phyloP scores from a whole-genome alignment of 176 grass and related monocot genomes.

The Musa schizocarpa region DNA sequence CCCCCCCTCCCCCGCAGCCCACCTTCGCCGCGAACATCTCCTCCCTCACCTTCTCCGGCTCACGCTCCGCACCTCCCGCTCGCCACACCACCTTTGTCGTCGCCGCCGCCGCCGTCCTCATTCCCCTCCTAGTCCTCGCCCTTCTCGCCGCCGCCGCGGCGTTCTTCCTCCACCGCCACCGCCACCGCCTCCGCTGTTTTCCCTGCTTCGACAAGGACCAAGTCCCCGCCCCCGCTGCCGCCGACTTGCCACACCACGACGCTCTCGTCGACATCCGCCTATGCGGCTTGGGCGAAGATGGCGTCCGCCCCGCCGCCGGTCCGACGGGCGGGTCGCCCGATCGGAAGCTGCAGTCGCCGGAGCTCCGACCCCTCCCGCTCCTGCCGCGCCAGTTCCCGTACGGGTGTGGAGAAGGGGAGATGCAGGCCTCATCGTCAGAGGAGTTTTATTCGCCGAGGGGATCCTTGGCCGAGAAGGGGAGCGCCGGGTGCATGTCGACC shows the following conservation, averaged over 20 bases:
- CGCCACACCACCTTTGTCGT: background rate
- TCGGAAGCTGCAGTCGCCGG: conserved; percentile 8
- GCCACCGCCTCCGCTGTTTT: background rate
- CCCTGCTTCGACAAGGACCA: background rate
- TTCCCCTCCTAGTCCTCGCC: background rate
- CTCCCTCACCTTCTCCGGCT: background rate
- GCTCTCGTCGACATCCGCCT: background rate
- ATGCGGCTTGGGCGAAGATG: background rate
- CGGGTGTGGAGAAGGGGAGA: conserved; percentile 9
- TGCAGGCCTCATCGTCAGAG: background rate
- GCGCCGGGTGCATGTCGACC: background rate
- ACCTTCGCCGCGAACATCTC: background rate
- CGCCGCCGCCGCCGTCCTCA: background rate
- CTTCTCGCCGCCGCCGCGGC: background rate
- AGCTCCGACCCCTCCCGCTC: background rate
- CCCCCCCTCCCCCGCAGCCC: background rate
- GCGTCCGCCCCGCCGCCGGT: background rate
- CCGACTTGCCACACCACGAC: conserved; percentile 1
- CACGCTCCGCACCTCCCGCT: background rate
- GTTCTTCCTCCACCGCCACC: background rate
- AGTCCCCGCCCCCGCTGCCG: background rate
- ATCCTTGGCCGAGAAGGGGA: background rate
- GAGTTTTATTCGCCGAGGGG: conserved; percentile 1
- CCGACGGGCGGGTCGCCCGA: background rate
- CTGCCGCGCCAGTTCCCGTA: conserved; percentile 3